Percentiles rank a stretch among this genome's conserved stretches.
These are phyloP conservation scores for Colletotrichum zoysiae DNA, from an alignment of 2,329 filamentous ascomycete species.

Conservation along the genomic window DNA sequence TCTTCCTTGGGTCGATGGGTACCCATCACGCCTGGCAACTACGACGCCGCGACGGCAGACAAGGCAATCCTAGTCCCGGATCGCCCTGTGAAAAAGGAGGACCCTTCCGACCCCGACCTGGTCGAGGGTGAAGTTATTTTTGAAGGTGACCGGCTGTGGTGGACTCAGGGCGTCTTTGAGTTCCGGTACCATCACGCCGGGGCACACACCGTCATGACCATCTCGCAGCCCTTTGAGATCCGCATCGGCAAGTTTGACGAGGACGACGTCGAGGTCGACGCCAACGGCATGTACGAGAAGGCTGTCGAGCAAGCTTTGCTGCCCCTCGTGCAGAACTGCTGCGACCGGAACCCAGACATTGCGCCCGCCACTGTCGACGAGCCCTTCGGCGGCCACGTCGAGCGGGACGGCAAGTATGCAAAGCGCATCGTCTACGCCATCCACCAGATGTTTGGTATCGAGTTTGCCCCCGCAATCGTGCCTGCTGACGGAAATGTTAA, in stretches of 20 bases:
- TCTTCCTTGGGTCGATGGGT: constrained; percentile 91
- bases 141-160: constrained; percentile 93
- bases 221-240: constrained; percentile 94
- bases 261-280: constrained; percentile 74
- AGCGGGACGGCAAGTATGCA: constrained; percentile 89
- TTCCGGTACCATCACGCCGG: constrained; percentile 97
- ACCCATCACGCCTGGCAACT: constrained; percentile 81
- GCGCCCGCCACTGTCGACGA: constrained; percentile 85
- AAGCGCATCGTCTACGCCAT: constrained; percentile 94
- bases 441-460: constrained; percentile 96
- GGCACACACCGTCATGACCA: constrained; percentile 92
- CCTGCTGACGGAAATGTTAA: constrained; percentile 90
- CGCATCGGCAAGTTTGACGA: constrained; percentile 84
- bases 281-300: constrained; percentile 71
- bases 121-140: constrained; percentile 88
- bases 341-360: constrained; percentile 91
- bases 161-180: constrained; percentile 96
- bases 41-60: constrained; percentile 81
- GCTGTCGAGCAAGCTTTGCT: constrained; percentile 83
- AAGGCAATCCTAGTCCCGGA: constrained; percentile 81
- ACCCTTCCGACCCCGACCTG: constrained; percentile 67
- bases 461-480: constrained; percentile 93
- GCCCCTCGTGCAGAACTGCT: constrained; percentile 89
- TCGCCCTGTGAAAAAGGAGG: constrained; percentile 64
- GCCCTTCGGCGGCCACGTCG: constrained; percentile 85